These are phyloP conservation scores for Westerdykella sp. DNA, from an alignment of 2,329 filamentous ascomycete species.

Conservation along the genomic window DNA sequence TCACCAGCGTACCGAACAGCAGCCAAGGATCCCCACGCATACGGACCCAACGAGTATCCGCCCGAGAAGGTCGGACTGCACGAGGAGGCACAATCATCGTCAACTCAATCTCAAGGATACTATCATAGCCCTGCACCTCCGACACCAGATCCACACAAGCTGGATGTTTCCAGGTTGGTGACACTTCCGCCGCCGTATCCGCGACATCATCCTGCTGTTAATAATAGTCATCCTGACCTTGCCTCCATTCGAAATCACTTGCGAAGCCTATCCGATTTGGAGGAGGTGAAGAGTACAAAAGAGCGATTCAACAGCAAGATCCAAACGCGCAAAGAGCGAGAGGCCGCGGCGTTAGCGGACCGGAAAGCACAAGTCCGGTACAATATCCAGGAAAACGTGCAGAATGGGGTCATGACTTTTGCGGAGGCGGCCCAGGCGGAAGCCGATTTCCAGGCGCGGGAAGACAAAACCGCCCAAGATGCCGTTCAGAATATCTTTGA, in stretches of 20 bases:
- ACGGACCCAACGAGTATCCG: conserved; percentile 55
- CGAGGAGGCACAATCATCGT: conserved; percentile 36
- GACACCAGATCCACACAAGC: conserved; percentile 48
- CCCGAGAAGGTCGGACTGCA: conserved; percentile 59
- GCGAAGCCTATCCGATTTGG: conserved; percentile 65
- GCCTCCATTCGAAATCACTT: conserved; percentile 68
- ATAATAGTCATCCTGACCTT: conserved; percentile 92
- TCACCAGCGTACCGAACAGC: conserved; percentile 23
- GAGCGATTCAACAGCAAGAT: conserved; percentile 47
- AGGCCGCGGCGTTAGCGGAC: conserved; percentile 50
- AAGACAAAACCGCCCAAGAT: conserved; percentile 65
- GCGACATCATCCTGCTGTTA: conserved; percentile 88
- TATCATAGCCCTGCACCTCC: conserved; percentile 36
- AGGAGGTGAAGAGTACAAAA: conserved; percentile 64
- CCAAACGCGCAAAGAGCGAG: conserved; percentile 49
- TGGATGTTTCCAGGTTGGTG: conserved; percentile 87
- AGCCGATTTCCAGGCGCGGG: conserved; percentile 64
- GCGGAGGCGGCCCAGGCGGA: conserved; percentile 78
- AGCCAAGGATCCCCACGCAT: conserved; percentile 32
- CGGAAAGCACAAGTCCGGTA: conserved; percentile 61
- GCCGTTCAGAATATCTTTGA: conserved; percentile 76
- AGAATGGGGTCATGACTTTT: conserved; percentile 71
- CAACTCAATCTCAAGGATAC: conserved; percentile 36
- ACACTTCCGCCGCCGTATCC: conserved; percentile 92
- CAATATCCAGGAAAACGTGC: conserved; percentile 74